A percentile compares a stretch with the other conserved stretches of the same genome.
Evolutionary conservation across 1,284 basidiomycete species (phyloP).

Genomic region (Cryptococcus neoformans): DNA sequence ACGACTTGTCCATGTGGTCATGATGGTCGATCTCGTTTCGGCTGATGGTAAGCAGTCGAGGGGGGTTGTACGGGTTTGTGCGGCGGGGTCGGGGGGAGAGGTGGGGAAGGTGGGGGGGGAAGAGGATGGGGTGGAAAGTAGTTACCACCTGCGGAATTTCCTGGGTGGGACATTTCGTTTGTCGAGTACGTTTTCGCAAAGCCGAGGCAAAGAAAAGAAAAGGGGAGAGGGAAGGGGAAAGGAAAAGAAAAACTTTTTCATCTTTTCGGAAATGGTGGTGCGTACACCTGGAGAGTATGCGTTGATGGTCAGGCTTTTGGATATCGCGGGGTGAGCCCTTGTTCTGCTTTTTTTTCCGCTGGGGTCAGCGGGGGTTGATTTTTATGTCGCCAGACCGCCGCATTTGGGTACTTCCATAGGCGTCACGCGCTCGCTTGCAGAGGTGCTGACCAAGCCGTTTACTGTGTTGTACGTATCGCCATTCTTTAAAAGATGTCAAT

Average conservation of each 20-base stretch:
- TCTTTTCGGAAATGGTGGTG: conserved; percentile 12
- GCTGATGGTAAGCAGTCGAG: conserved; percentile 3
- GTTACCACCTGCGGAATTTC: no score
- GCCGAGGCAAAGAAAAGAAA: no score
- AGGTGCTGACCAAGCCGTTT: conserved; percentile 6
- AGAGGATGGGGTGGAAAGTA: no score
- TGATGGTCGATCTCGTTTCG: conserved; percentile 15
- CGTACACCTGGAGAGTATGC: conserved; percentile 9
- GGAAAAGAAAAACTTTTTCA: conserved; percentile 2
- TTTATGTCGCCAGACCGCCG: conserved; percentile 1
- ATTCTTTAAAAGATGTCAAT: neutral
- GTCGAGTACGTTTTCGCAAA: no score
- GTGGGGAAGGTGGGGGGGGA: no score
- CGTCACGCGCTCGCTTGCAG: conserved; percentile 5
- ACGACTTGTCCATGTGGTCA: conserved; percentile 8
- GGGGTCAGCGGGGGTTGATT: no score
- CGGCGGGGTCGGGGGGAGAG: no score
- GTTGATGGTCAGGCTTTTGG: conserved; percentile 4
- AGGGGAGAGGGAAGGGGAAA: no score
- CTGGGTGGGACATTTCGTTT: no score
- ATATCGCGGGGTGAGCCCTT: conserved; percentile 14
- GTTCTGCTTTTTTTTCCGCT: no score
- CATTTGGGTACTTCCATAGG: conserved; percentile 16
- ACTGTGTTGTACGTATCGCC: conserved; percentile 6
- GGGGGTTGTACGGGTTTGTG: neutral